Conservation (phyloP, 1,284 basidiomycete genomes). For the Sanguinoderma infundibulare region DNA sequence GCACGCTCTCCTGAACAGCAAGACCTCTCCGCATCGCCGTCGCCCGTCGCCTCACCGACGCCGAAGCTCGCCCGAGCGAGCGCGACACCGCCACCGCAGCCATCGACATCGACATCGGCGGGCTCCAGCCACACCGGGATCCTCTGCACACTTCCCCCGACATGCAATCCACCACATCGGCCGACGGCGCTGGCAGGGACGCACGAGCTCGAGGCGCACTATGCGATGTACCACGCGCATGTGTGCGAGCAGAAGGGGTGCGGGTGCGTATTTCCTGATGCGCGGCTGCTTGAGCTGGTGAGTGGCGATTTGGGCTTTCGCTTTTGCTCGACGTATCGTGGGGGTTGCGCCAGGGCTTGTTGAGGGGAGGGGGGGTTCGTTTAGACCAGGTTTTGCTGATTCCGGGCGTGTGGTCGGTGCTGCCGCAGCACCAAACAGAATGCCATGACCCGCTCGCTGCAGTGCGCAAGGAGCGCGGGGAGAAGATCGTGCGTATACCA, state of each 20-base stretch:
- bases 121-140: conserved; percentile 37
- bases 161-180: conserved; percentile 65
- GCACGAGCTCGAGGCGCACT: conserved; percentile 79
- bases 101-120: conserved; percentile 13
- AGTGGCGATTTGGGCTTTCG: conserved; percentile 36
- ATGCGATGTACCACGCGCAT: conserved; percentile 82
- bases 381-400: background rate
- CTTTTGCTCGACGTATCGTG: too few relatives aligned
- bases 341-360: background rate
- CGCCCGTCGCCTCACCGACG: conserved; percentile 21
- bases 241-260: conserved; percentile 76
- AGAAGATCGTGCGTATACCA: conserved; percentile 77
- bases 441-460: conserved; percentile 84
- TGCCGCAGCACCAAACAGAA: conserved; percentile 79
- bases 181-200: conserved; percentile 65
- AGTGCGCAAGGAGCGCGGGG: conserved; percentile 78
- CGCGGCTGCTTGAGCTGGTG: conserved; percentile 76
- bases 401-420: background rate
- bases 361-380: background rate
- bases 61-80: conserved; percentile 29
- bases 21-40: conserved; percentile 16
- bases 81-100: conserved; percentile 20
- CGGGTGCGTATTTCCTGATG: conserved; percentile 86
- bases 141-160: conserved; percentile 81
- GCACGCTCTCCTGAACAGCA: conserved; percentile 8